Evolutionary conservation across 2,329 filamentous ascomycete species (phyloP).

Genomic region (Blumeriella jaapii): DNA sequence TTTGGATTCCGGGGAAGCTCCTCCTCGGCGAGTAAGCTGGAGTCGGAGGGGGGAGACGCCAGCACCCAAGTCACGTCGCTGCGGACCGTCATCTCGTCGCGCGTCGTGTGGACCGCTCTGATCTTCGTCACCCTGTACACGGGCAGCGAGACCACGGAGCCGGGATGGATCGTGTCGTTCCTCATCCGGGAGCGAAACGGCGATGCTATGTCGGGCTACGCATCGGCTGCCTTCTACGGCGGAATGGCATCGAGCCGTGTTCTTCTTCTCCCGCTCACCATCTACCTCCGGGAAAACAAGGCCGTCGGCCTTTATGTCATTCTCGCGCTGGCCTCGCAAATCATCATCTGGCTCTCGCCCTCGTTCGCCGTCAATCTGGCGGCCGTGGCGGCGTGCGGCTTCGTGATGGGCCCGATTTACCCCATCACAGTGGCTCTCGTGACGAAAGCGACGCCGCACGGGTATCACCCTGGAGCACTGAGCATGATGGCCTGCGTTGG

Average conservation of each 20-base stretch:
- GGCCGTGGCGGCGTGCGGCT: constrained; percentile 5
- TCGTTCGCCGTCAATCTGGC: constrained; percentile 43
- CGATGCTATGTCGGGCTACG: constrained; percentile 61
- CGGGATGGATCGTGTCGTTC: constrained; percentile 74
- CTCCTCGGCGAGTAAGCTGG: not conserved
- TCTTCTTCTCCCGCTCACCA: constrained; percentile 64
- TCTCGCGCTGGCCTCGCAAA: constrained; percentile 48
- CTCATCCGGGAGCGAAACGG: constrained; percentile 67
- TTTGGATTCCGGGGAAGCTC: constrained; percentile 3
- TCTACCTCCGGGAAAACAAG: constrained; percentile 57
- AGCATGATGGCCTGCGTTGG: constrained; percentile 8
- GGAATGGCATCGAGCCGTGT: constrained; percentile 66
- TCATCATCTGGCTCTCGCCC: constrained; percentile 72
- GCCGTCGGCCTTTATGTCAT: constrained; percentile 52
- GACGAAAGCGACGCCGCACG: constrained; percentile 6
- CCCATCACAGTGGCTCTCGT: constrained; percentile 7
- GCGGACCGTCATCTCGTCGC: constrained; percentile 2
- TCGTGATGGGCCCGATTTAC: constrained; percentile 7
- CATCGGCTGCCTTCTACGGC: constrained; percentile 71
- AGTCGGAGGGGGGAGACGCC: not conserved
- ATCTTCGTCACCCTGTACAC: constrained; percentile 68
- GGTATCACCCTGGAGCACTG: constrained; percentile 6
- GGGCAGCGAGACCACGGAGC: constrained; percentile 61
- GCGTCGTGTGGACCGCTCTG: constrained; percentile 5
- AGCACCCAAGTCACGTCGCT: constrained; percentile 1